Evolutionary conservation across 2,329 filamentous ascomycete species (phyloP).

Genomic region (Aspergillus fructus): DNA sequence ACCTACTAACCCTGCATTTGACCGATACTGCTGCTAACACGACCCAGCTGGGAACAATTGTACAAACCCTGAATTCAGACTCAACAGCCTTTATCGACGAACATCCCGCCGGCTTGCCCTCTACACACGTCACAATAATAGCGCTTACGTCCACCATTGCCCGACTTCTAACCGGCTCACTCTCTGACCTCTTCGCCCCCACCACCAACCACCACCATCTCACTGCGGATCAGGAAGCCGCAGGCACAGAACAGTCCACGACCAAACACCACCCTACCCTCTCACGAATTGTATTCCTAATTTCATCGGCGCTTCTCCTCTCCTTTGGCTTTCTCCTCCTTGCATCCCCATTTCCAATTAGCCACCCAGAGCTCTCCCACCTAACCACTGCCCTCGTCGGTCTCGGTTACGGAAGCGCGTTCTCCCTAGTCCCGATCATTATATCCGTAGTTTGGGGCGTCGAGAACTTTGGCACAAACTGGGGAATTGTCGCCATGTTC

Average conservation of each 20-base stretch:
- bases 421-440: conserved; percentile 85
- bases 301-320: conserved; percentile 71
- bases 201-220: conserved; percentile 60
- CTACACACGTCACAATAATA: conserved; percentile 88
- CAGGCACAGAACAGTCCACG: conserved; percentile 37
- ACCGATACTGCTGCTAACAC: neutral
- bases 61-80: conserved; percentile 75
- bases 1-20: too few species aligned
- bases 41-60: conserved; percentile 73
- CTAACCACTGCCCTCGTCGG: conserved; percentile 81
- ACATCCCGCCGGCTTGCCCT: conserved; percentile 61
- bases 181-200: conserved; percentile 83
- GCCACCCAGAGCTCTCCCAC: conserved; percentile 80
- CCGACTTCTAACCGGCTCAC: conserved; percentile 80
- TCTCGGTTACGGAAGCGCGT: conserved; percentile 88
- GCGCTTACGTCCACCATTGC: conserved; percentile 88
- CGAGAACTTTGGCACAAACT: conserved; percentile 98
- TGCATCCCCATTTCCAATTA: conserved; percentile 74
- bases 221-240: conserved; percentile 47
- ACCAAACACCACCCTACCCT: conserved; percentile 52
- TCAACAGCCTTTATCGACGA: conserved; percentile 51
- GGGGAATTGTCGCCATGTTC: conserved; percentile 90
- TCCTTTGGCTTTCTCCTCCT: conserved; percentile 75
- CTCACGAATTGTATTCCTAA: conserved; percentile 76
- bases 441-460: conserved; percentile 98